Evolutionary conservation across 371 early-diverging fungal genomes (phyloP), one percentile per base, ranked within the genome.

Genomic region (Lichtheimia corymbifera): DNA sequence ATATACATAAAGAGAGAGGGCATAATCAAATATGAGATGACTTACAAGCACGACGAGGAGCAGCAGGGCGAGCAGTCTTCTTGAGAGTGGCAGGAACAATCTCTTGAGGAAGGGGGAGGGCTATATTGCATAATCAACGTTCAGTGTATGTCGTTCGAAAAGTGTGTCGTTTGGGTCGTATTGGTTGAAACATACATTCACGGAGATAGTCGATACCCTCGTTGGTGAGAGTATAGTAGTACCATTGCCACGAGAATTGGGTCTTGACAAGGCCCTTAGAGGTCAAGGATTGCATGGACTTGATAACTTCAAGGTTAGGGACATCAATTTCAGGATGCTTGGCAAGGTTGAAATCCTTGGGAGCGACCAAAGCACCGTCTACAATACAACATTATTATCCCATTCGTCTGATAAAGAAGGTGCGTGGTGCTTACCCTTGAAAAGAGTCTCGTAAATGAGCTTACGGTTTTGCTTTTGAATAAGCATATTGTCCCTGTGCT

Each of bases 191-290:
- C 74, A 65, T 72, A 79, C 79, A 93, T 86, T 93, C 92, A 80
- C 99, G 93, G 74, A 98, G 89, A 85, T 96, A 97, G 79, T 92
- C 94, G 76, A 98, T 96, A 84, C 99, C 99, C 83, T 91, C 93
- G 76, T 95, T 90, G 79, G 97, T 98, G 73, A 99, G 87, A 77
- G 91, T 93, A 88, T 98, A 99, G 93, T 99, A 99, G 86, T 93
- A 98, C 90, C 95, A 94, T 77, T 97, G 98, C 99, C 99, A 99
- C 72, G 96, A 95, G 93, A 99, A 99, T 74, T 91, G 92, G 76
- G 93, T 93, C 86, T 91, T 94, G 80, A 98, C 97, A 67, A 79
- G 92, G 72, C 95, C 97, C 79, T 90, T 92, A 73, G 99, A 98
- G 75, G 88, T 85, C 82, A 98, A 88, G 63, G 95, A 96, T 88